Base-by-base conservation (phyloP, 2,329 filamentous ascomycete genomes). In the Pyricularia pennisetigena region DNA sequence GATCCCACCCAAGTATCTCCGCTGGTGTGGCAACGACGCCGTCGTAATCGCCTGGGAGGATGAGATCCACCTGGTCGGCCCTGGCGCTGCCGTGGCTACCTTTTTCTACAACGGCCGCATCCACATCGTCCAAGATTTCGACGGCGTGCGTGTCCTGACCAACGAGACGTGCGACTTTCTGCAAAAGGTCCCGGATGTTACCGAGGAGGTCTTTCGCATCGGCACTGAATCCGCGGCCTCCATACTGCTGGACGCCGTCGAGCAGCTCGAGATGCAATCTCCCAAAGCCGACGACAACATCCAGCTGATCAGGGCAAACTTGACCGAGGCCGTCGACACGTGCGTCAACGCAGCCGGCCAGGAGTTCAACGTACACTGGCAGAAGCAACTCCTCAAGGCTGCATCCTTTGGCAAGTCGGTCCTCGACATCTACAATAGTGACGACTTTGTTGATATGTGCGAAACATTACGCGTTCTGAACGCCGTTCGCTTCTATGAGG, bases 371-470 rank as follows among this genome's bases (percentile, higher is more conserved):
- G 83, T 90, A 1, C 88, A 94, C 75, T 97, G 94, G 92, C 95
- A 99, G 76, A 99, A 98, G 76, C 88, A 96, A 73, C 83, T 99
- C 1, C 83, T 99, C n/a, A 96, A 96, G 76, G 95, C 95, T 6
- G 95, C 95, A 0, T 98, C 94, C 0, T 98, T 97, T 76, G 95
- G 95, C 70, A 99, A 99, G 78, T 98, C 95, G 0, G 95, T 98
- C 0, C 85, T 99, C 3, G 95, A 98, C 74, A 88, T 98, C 14
- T 99, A 98, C 79, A 97, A 95, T 78, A 97, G 94, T 75, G 95
- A 99, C 75, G 94, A 99, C 72, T 99, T 98, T 78, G 95, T 99
- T 68, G 94, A 98, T 71, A 98, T 97, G 90, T 97, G 93, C 73
- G 94, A 99, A 78, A 95, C 90, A 0, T 81, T 99, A 20, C 90